Conservation (phyloP, 2,329 filamentous ascomycete genomes). For the Arthroderma sp. region DNA sequence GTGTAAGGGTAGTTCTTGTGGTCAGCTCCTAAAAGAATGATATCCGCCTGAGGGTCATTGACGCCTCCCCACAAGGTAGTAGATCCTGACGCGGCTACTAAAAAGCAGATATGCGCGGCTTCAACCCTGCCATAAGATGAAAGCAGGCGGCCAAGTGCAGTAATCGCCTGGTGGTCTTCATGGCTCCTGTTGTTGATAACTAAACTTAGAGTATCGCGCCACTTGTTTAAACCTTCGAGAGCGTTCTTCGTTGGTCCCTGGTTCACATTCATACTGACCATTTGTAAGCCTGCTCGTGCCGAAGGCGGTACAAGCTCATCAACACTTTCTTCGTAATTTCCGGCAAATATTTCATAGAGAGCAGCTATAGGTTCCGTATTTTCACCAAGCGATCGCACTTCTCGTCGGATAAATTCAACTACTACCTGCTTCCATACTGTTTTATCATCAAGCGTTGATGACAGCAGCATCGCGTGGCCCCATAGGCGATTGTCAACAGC, state of each 20-base stretch:
- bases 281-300: slow-evolving; percentile 79
- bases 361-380: slow-evolving; percentile 81
- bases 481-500: slow-evolving; percentile 87
- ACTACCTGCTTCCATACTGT: slow-evolving; percentile 80
- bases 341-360: slow-evolving; percentile 84
- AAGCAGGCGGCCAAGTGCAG: slow-evolving; percentile 68
- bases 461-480: slow-evolving; percentile 90
- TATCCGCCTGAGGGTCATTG: slow-evolving; percentile 64
- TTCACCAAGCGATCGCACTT: slow-evolving; percentile 69
- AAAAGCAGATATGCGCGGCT: slow-evolving; percentile 84
- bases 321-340: slow-evolving; percentile 85
- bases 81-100: slow-evolving; percentile 56
- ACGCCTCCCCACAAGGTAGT: slow-evolving; percentile 60
- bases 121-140: slow-evolving; percentile 76
- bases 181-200: slow-evolving; percentile 77
- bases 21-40: slow-evolving; percentile 77
- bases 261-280: slow-evolving; percentile 59
- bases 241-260: slow-evolving; percentile 54
- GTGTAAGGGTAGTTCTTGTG: slow-evolving; percentile 58
- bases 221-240: slow-evolving; percentile 77
- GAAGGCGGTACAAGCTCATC: slow-evolving; percentile 91
- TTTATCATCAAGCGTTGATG: slow-evolving; percentile 56
- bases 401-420: slow-evolving; percentile 89
- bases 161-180: slow-evolving; percentile 63
- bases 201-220: slow-evolving; percentile 78